A percentile compares a stretch with the other conserved stretches of the same genome.
phyloP scores from a whole-genome alignment of 2,329 filamentous ascomycete genomes.

The Phoma sp. region DNA sequence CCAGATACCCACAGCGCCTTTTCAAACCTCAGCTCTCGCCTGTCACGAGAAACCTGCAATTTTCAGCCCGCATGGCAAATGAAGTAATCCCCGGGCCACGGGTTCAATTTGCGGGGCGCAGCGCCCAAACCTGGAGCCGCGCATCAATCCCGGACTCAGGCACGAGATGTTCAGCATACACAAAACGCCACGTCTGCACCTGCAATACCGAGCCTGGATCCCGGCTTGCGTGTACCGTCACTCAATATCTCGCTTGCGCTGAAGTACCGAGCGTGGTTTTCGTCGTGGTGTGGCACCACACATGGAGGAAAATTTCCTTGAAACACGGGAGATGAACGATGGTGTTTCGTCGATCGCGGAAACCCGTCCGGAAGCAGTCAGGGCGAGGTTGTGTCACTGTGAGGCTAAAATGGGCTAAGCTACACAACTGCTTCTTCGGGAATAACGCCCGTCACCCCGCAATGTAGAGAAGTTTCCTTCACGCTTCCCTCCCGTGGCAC shows the following conservation, averaged over 20 bases:
- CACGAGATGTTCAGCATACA: conserved; percentile 5
- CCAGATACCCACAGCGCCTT: conserved; percentile 2
- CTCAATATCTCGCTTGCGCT: background rate
- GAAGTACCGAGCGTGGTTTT: conserved; percentile 4
- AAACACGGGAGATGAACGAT: conserved; percentile 11
- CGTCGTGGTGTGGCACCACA: background rate
- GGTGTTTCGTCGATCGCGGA: conserved; percentile 14
- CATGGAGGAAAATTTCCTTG: conserved; percentile 5
- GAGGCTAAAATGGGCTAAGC: conserved; percentile 8
- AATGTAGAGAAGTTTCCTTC: conserved; percentile 6
- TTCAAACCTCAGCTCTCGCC: background rate
- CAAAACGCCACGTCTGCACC: conserved; percentile 2
- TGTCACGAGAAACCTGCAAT: conserved; percentile 8
- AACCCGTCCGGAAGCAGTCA: background rate
- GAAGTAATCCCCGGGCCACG: conserved; percentile 4
- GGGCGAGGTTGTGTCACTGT: conserved; percentile 1
- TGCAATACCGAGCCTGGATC: conserved; percentile 5
- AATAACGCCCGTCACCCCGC: conserved; percentile 10
- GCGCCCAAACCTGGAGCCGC: conserved; percentile 4
- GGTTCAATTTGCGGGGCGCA: conserved; percentile 8
- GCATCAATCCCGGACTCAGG: background rate
- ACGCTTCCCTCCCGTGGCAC: conserved; percentile 5
- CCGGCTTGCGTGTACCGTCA: background rate
- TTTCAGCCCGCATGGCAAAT: conserved; percentile 2
- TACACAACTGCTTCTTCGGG: conserved; percentile 9